These are phyloP conservation scores for Arthrinium puccinioides DNA, from an alignment of 2,329 filamentous ascomycete species.

Conservation along the genomic window DNA sequence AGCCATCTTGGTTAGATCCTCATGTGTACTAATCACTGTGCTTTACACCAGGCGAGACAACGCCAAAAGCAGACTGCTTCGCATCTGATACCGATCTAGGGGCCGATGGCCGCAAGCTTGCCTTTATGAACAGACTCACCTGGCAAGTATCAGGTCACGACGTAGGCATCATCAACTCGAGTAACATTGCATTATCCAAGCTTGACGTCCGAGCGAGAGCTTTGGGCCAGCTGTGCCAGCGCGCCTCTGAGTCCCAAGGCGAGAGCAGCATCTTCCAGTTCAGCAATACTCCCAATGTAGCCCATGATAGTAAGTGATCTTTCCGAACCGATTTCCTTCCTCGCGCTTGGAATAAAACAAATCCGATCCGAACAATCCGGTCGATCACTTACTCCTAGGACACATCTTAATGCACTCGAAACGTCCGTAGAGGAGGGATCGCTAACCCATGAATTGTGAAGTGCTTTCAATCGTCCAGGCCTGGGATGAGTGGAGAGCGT, in stretches of 20 bases:
- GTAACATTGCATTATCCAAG: conserved; percentile 21
- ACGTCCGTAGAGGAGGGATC: too few species aligned
- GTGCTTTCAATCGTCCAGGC: conserved; percentile 32
- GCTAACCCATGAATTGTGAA: too few species aligned
- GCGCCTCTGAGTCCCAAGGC: conserved; percentile 18
- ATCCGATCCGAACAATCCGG: too few species aligned
- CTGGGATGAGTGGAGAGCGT: conserved; percentile 26
- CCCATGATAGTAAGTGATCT: too few species aligned
- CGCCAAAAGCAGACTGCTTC: conserved; percentile 32
- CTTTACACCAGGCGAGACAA: conserved; percentile 25
- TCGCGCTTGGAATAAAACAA: too few species aligned
- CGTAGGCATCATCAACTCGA: conserved; percentile 27
- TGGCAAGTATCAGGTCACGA: conserved; percentile 23
- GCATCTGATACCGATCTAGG: conserved; percentile 12
- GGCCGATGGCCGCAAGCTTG: conserved; percentile 17
- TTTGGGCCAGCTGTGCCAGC: conserved; percentile 23
- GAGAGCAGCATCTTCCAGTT: conserved; percentile 25
- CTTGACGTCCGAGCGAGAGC: conserved; percentile 20
- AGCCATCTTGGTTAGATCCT: too few species aligned
- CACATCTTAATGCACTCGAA: too few species aligned
- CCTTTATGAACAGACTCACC: conserved; percentile 23
- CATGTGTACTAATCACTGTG: not conserved
- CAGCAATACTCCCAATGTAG: conserved; percentile 25
- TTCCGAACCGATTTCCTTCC: too few species aligned
- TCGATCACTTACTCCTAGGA: too few species aligned